Base-by-base conservation (phyloP, 202 grass and related monocot species). In the Miscanthus sacchariflorus region DNA sequence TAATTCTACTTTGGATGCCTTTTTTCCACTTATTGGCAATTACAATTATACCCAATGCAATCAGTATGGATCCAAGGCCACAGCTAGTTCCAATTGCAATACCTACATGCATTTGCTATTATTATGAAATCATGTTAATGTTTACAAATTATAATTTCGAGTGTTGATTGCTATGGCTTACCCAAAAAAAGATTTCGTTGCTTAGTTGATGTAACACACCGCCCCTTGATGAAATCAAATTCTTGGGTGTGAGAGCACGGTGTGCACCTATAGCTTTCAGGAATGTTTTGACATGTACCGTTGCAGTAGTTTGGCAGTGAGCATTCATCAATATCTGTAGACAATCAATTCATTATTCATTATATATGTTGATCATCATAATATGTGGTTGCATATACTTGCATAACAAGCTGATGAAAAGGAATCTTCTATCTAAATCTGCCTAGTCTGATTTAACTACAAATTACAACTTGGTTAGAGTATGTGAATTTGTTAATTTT, bases 271-370 rank as follows among this genome's bases (percentile, higher is more conserved):
- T 12, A 74, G 0, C 9, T 13, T 68, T 56, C 43, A 1, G 0
- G 14, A 1, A 0, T 21, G 28, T 88, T 88, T 28, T 70, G 21
- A 6, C 86, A 88, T 25, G 2, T 24, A 2, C 79, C 86, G 1
- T 77, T 82, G 78, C 86, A 88, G 0, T 2, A 12, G 0, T 77
- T 54, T 9, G 79, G 21, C 23, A 35, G 7, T 12, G 2, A 42
- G 79, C 86, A 82, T 52, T 88, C 85, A 52, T 87, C 5, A 4
- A 87, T 42, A 27, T 87, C 85, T 75, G 69, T 13, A 68, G 0
- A 73, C 5, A 65, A 48, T 6, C 2, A 12, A 74, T 15, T 74
- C 3, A 0, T 25, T 25, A 64, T 64, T 64, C 64, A 30, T 28
- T 13, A 67, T 67, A 14, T 27, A 27, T 76, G 2, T 48, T 48